Conservation (phyloP, 2,329 filamentous ascomycete species). For the Aspergillus quadricinctus region DNA sequence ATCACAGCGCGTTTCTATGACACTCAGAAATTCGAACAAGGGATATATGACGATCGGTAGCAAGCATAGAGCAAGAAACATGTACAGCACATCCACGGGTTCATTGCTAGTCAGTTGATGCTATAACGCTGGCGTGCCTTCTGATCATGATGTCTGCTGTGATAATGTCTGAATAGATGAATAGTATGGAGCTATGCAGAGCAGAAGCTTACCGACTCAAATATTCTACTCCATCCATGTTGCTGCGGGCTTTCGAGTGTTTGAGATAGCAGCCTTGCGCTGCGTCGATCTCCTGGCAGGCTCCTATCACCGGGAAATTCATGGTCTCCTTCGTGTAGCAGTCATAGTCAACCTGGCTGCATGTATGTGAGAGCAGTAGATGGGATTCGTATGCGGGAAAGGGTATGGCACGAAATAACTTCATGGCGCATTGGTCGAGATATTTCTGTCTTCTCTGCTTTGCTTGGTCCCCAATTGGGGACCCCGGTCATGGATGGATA, state of each 20-base stretch:
- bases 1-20: conserved; percentile 83
- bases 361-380: conserved; percentile 10
- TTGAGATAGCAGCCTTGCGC: conserved; percentile 2
- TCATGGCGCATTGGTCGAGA: too few relatives aligned
- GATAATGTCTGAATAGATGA: neutral
- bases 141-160: neutral
- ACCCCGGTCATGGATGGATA: too few relatives aligned
- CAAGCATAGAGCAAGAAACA: neutral
- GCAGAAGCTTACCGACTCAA: conserved; percentile 17
- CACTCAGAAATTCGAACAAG: conserved; percentile 72
- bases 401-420: conserved; percentile 15
- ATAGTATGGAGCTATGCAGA: neutral
- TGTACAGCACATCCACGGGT: neutral
- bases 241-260: conserved; percentile 1
- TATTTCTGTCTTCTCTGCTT: too few relatives aligned
- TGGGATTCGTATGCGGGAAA: conserved; percentile 16
- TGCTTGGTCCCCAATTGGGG: too few relatives aligned
- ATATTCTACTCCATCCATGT: conserved; percentile 7
- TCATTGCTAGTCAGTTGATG: neutral
- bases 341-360: too few relatives aligned
- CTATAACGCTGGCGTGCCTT: neutral
- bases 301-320: too few relatives aligned
- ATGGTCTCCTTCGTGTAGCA: too few relatives aligned
- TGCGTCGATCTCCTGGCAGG: neutral
- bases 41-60: conserved; percentile 45